Conservation (phyloP, 2,329 filamentous ascomycete genomes). For the Claviceps pusilla region DNA sequence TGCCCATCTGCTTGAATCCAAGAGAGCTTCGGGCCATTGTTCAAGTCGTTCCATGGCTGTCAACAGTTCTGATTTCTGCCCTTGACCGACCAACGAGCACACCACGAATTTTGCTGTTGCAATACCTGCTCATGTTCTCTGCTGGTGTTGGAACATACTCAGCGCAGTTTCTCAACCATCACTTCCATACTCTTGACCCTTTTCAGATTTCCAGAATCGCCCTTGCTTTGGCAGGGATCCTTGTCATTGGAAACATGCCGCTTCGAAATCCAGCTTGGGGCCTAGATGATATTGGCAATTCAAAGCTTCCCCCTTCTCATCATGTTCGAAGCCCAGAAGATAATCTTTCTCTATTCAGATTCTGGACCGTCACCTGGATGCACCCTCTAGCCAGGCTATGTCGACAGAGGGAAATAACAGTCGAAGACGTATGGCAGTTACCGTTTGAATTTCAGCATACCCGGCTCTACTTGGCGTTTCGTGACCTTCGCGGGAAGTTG, state of each 20-base stretch:
- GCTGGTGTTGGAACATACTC: constrained; percentile 18
- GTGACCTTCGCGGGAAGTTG: constrained; percentile 57
- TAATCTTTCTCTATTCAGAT: constrained; percentile 64
- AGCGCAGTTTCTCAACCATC: constrained; percentile 15
- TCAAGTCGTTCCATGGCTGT: constrained; percentile 25
- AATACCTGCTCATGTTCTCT: constrained; percentile 22
- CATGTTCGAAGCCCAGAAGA: constrained; percentile 61
- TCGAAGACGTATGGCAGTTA: constrained; percentile 69
- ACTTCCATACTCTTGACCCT: constrained; percentile 8
- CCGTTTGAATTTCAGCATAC: constrained; percentile 71
- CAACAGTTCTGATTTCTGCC: constrained; percentile 21
- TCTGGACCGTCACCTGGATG: constrained; percentile 77
- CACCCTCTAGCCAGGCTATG: constrained; percentile 54
- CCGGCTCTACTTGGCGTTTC: constrained; percentile 58
- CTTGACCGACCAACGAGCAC: constrained; percentile 26
- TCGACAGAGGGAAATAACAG: constrained; percentile 49
- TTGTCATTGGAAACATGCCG: constrained; percentile 23
- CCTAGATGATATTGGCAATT: constrained; percentile 16
- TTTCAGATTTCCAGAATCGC: constrained; percentile 12
- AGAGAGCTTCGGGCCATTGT: constrained; percentile 15
- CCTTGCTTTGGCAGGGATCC: constrained; percentile 13
- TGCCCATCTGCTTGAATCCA: constrained; percentile 17
- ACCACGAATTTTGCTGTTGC: constrained; percentile 24
- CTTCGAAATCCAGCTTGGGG: constrained; percentile 22
- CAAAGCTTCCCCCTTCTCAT: constrained; percentile 13